Evolutionary conservation across 2,329 filamentous ascomycete species (phyloP).

Genomic region (Periglandula ipomoeae): DNA sequence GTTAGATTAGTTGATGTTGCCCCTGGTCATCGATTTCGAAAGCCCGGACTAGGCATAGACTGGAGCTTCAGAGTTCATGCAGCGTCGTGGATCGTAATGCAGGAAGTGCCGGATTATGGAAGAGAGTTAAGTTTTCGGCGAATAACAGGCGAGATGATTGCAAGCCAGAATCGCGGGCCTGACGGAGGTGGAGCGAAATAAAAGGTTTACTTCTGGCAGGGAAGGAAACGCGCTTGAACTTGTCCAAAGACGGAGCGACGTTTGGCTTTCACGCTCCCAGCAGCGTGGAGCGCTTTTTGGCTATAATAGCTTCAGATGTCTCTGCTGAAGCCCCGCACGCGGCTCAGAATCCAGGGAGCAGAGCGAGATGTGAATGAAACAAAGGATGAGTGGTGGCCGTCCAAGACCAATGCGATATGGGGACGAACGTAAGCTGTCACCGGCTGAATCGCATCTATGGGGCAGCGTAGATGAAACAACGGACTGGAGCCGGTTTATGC

Average conservation of each 20-base stretch:
- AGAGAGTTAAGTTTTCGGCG: neutral
- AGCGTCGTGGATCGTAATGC: neutral
- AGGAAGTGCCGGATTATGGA: neutral
- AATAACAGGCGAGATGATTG: neutral
- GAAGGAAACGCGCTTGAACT: neutral
- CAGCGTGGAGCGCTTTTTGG: neutral
- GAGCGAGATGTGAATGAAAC: neutral
- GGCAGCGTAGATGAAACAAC: neutral
- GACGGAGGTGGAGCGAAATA: neutral
- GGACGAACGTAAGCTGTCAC: neutral
- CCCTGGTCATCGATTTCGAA: slow-evolving; percentile 3
- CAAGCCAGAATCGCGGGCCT: neutral
- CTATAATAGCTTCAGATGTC: neutral
- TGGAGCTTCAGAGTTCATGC: neutral
- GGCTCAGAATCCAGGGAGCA: neutral
- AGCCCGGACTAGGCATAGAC: neutral
- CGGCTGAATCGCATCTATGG: neutral
- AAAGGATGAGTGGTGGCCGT: neutral
- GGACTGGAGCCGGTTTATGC: neutral
- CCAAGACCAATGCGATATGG: neutral
- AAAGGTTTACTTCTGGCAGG: neutral
- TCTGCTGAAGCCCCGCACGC: neutral
- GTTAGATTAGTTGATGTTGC: slow-evolving; percentile 7
- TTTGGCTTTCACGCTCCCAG: neutral
- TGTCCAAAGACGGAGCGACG: neutral